Conservation (phyloP, 116 monocot species). For the Papilionanthe hybrid region DNA sequence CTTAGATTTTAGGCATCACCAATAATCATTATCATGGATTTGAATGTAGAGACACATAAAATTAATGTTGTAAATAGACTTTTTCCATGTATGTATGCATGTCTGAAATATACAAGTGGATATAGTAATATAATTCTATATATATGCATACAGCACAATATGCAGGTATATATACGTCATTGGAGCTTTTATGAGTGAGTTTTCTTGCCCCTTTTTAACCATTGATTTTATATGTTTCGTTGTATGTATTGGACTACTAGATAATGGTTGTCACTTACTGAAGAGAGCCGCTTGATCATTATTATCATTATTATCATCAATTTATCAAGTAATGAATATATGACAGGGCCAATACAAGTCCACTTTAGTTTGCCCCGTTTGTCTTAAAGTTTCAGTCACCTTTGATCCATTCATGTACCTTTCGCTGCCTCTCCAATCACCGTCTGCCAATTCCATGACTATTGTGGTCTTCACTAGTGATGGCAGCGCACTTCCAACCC, state of each 20-base stretch:
- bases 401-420: constrained; percentile 99
- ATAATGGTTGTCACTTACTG: constrained; percentile 18
- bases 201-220: background rate
- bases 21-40: background rate
- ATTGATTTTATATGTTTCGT: background rate
- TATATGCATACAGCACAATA: background rate
- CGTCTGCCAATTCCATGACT: constrained; percentile 71
- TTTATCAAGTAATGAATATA: constrained; percentile 16
- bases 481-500: constrained; percentile 68
- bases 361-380: constrained; percentile 92
- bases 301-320: constrained; percentile 6
- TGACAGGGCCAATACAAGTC: constrained; percentile 98
- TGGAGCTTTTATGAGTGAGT: background rate
- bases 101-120: background rate
- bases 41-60: no score
- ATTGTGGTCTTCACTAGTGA: constrained; percentile 68
- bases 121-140: no score
- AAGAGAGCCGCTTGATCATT: background rate
- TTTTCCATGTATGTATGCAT: background rate
- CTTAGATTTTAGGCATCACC: background rate
- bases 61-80: background rate
- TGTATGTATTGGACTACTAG: constrained; percentile 7
- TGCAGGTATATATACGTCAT: background rate
- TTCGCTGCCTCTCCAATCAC: constrained; percentile 89
- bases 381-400: constrained; percentile 92